Evolutionary conservation across 1,139 yeast species (phyloP).

Genomic region (Saccharomycopsis hybrid): DNA sequence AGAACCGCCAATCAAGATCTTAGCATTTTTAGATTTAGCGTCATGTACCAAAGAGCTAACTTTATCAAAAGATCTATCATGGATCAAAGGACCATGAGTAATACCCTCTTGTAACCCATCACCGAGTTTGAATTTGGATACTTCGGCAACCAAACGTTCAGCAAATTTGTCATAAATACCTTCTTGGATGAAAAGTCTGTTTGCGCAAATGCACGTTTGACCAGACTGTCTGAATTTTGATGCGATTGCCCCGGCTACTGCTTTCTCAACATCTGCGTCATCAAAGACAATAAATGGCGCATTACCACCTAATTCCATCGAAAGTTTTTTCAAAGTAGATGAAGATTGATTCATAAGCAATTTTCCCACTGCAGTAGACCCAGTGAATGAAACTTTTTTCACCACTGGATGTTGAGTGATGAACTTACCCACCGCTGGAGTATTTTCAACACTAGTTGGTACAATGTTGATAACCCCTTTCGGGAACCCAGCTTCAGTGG

Average conservation of each 20-base stretch:
- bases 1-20: conserved; percentile 58
- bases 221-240: conserved; percentile 72
- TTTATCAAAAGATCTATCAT: conserved; percentile 56
- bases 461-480: conserved; percentile 66
- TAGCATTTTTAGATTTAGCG: conserved; percentile 70
- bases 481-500: conserved; percentile 79
- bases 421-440: conserved; percentile 43
- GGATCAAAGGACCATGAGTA: conserved; percentile 83
- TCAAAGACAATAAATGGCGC: conserved; percentile 87
- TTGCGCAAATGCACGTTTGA: conserved; percentile 81
- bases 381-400: conserved; percentile 82
- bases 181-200: conserved; percentile 63
- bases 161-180: conserved; percentile 56
- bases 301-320: conserved; percentile 89
- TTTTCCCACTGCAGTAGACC: conserved; percentile 82
- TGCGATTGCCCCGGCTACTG: conserved; percentile 65
- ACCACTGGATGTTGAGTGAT: conserved; percentile 64
- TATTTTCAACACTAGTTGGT: conserved; percentile 13
- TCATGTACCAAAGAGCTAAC: conserved; percentile 69
- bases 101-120: conserved; percentile 59
- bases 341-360: conserved; percentile 73
- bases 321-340: conserved; percentile 71
- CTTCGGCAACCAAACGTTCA: conserved; percentile 43
- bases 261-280: conserved; percentile 73
- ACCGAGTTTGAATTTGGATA: conserved; percentile 56